Percentiles rank a stretch among this genome's conserved stretches.
Conservation (phyloP, 352 stramenopile species). For the Globisporangium irregulare region DNA sequence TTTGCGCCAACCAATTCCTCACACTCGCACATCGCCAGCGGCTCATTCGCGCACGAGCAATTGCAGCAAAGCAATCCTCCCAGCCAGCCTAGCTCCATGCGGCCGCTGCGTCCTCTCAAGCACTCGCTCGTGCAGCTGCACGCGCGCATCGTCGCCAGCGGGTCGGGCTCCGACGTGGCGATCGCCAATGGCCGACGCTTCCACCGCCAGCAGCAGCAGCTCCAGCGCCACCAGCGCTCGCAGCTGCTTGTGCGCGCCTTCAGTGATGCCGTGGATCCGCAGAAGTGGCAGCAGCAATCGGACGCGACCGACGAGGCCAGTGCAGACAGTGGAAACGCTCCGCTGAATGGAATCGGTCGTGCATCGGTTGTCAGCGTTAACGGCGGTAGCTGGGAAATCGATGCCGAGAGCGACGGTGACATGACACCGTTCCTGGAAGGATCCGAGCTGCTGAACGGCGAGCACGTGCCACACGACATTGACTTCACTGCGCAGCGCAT, state of each 20-base stretch:
- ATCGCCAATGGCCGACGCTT: conserved; percentile 17
- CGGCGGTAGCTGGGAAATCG: conserved; percentile 8
- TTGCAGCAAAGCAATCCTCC: conserved; percentile 3
- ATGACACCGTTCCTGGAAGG: conserved; percentile 25
- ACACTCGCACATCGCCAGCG: conserved; percentile 4
- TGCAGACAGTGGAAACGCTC: not conserved
- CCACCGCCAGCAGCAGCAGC: conserved; percentile 20
- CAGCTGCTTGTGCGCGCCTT: conserved; percentile 42
- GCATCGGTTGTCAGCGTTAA: conserved; percentile 6
- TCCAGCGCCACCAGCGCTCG: conserved; percentile 18
- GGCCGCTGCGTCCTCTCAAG: conserved; percentile 36
- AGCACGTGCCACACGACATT: conserved; percentile 41
- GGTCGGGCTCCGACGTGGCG: not conserved
- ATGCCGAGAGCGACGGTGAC: conserved; percentile 15
- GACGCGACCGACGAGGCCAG: not conserved
- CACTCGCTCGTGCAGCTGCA: conserved; percentile 38
- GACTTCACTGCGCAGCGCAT: conserved; percentile 74
- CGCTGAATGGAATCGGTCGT: conserved; percentile 16
- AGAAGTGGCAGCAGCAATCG: conserved; percentile 15
- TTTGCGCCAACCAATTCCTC: conserved; percentile 26
- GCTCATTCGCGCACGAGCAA: conserved; percentile 12
- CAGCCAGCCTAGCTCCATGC: conserved; percentile 12
- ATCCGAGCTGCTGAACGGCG: conserved; percentile 30
- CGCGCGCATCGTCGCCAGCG: conserved; percentile 5
- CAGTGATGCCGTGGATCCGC: conserved; percentile 34